A percentile compares a stretch with the other conserved stretches of the same genome.
These are phyloP conservation scores for Phytophthora kernoviae DNA, from an alignment of 352 stramenopile species.

Conservation along the genomic window DNA sequence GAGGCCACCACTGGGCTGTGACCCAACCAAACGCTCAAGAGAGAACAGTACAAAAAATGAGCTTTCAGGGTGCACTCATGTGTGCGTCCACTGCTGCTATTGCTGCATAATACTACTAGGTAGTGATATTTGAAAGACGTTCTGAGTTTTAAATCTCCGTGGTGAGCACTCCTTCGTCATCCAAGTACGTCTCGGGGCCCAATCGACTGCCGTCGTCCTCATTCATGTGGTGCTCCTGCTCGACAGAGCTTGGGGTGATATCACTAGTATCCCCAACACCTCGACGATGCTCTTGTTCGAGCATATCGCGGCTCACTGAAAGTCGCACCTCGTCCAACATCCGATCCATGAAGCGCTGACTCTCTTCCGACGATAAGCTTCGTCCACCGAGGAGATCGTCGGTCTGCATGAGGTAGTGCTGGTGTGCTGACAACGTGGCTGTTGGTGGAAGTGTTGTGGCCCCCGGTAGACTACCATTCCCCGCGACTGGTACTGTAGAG, in stretches of 20 bases:
- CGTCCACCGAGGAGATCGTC: conserved; percentile 55
- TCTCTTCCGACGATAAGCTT: conserved; percentile 64
- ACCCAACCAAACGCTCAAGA: background rate
- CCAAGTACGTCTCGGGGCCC: conserved; percentile 68
- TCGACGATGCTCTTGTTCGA: conserved; percentile 22
- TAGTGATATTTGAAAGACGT: background rate
- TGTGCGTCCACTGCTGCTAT: background rate
- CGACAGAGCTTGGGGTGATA: background rate
- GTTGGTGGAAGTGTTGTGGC: conserved; percentile 9
- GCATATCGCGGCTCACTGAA: conserved; percentile 51
- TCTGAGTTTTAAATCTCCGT: conserved; percentile 52
- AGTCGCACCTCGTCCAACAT: conserved; percentile 77
- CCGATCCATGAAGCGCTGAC: conserved; percentile 78
- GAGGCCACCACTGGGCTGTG: background rate
- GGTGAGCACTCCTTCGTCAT: conserved; percentile 72
- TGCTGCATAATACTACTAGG: conserved; percentile 17
- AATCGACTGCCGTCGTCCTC: conserved; percentile 42
- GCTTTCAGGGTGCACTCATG: background rate
- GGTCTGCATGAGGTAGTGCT: conserved; percentile 51
- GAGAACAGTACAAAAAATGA: no score
- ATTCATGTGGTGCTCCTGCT: conserved; percentile 16
- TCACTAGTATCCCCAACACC: conserved; percentile 3
- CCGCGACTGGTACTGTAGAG: conserved; percentile 5
- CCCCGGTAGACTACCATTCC: conserved; percentile 14
- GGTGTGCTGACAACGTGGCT: conserved; percentile 13